A percentile compares a stretch with the other conserved stretches of the same genome.
These are phyloP conservation scores for Fragaria iinumae DNA, from an alignment of 306 rosid genomes.

Conservation along the genomic window DNA sequence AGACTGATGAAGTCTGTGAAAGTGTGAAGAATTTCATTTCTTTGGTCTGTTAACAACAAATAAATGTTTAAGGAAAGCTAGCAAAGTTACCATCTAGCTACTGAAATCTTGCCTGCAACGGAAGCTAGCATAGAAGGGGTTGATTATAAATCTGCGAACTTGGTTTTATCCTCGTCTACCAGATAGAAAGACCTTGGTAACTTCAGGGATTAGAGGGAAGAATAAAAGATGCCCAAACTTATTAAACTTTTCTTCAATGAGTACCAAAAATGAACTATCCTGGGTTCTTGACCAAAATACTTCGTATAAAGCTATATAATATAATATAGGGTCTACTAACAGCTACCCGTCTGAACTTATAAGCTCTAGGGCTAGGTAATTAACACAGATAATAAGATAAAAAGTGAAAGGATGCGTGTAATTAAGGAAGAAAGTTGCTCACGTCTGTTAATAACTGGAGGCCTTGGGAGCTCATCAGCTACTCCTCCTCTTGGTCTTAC, in stretches of 20 bases:
- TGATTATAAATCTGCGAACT: background rate
- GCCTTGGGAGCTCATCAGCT: slow-evolving; percentile 64
- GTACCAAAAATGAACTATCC: slow-evolving; percentile 4
- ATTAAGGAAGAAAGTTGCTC: slow-evolving; percentile 26
- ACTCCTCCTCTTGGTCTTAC: slow-evolving; percentile 51
- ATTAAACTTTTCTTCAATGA: background rate
- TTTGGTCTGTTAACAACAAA: background rate
- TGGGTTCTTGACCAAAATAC: slow-evolving; percentile 11
- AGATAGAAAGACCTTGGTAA: background rate
- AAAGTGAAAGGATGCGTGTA: background rate
- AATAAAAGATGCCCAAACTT: background rate
- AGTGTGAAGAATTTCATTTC: background rate
- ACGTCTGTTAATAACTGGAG: slow-evolving; percentile 86
- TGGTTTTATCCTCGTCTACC: background rate
- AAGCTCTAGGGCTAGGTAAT: background rate
- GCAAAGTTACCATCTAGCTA: background rate
- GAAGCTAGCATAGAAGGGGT: background rate
- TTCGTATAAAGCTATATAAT: background rate
- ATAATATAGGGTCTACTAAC: background rate
- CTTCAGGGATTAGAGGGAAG: background rate
- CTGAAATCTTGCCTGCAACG: background rate
- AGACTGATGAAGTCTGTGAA: background rate
- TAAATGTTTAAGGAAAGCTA: background rate
- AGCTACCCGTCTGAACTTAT: background rate
- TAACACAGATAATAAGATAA: background rate